These are phyloP conservation scores for Vitis hybrid DNA, from an alignment of 177 flowering plant genomes.

Conservation along the genomic window DNA sequence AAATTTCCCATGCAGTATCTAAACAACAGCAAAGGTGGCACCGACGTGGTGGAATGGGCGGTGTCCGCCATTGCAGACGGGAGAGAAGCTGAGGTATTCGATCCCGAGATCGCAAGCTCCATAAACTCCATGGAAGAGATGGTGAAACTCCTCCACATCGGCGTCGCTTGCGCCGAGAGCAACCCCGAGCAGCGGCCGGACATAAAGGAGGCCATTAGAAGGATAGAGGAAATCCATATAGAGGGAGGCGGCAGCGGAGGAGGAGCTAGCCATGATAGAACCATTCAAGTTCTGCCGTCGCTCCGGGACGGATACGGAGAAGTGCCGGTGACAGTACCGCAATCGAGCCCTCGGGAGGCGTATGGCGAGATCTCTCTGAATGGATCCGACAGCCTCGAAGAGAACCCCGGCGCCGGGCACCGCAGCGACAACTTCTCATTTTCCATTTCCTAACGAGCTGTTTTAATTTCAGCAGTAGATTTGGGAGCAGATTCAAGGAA, in stretches of 20 bases:
- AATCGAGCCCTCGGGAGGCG: not conserved
- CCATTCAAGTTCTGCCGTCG: slow-evolving; percentile 14
- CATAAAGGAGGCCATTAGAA: slow-evolving; percentile 47
- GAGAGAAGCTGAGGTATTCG: slow-evolving; percentile 47
- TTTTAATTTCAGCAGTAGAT: too few species aligned
- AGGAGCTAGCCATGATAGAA: slow-evolving; percentile 8
- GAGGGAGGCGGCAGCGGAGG: slow-evolving; percentile 6
- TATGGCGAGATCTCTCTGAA: not conserved
- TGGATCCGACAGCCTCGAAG: not conserved
- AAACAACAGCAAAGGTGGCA: slow-evolving; percentile 54
- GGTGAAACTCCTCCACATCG: slow-evolving; percentile 55
- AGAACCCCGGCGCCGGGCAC: not conserved
- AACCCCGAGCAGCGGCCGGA: slow-evolving; percentile 47
- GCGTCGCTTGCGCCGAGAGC: slow-evolving; percentile 51
- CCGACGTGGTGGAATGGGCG: slow-evolving; percentile 70
- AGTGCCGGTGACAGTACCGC: not conserved
- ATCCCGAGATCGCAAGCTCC: slow-evolving; percentile 50
- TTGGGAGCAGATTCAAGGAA: too few species aligned
- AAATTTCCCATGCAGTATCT: slow-evolving; percentile 75
- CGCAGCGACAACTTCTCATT: slow-evolving; percentile 2
- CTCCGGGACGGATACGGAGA: slow-evolving; percentile 32
- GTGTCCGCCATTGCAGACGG: slow-evolving; percentile 41
- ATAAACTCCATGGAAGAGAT: slow-evolving; percentile 27
- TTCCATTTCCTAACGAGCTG: slow-evolving; percentile 8
- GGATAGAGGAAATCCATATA: slow-evolving; percentile 43